phyloP scores from a whole-genome alignment of 192 early-diverging fungal species.

The Polychytrium aggregatum region DNA sequence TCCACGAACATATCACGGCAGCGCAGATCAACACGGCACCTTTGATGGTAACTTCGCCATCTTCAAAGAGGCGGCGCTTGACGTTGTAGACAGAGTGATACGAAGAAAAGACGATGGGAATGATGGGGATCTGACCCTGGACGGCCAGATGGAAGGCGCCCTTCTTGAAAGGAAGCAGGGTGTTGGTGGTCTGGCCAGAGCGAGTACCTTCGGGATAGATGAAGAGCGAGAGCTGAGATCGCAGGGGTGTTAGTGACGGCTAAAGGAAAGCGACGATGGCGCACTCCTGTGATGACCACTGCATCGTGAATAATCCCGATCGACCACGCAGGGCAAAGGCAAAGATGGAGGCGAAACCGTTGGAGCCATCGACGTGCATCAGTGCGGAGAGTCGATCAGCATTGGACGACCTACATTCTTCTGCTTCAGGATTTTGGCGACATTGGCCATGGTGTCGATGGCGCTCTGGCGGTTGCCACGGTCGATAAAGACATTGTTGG shows the following conservation, averaged over 20 bases:
- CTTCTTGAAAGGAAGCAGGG: slow-evolving; percentile 89
- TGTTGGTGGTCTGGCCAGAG: slow-evolving; percentile 51
- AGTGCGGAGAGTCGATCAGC: background rate
- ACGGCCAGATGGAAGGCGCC: slow-evolving; percentile 91
- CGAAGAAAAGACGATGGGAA: slow-evolving; percentile 77
- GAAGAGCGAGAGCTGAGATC: slow-evolving; percentile 48
- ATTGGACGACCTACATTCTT: slow-evolving; percentile 50
- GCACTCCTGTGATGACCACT: too few species aligned
- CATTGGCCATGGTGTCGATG: slow-evolving; percentile 61
- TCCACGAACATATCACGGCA: too few species aligned
- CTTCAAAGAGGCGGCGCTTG: slow-evolving; percentile 20
- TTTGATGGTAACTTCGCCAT: slow-evolving; percentile 25
- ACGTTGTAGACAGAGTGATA: slow-evolving; percentile 27
- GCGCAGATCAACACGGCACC: slow-evolving; percentile 12
- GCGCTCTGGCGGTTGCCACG: slow-evolving; percentile 69
- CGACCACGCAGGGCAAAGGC: too few species aligned
- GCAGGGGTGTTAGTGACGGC: background rate
- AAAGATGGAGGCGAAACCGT: too few species aligned
- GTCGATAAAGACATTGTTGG: slow-evolving; percentile 79
- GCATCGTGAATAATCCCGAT: too few species aligned
- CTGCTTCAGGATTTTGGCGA: slow-evolving; percentile 61
- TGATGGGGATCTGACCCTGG: slow-evolving; percentile 71
- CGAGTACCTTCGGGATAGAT: slow-evolving; percentile 92
- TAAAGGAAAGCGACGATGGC: too few species aligned
- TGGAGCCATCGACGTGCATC: background rate